phyloP scores from a whole-genome alignment of 306 rosid genomes.

The Vicia villosa region DNA sequence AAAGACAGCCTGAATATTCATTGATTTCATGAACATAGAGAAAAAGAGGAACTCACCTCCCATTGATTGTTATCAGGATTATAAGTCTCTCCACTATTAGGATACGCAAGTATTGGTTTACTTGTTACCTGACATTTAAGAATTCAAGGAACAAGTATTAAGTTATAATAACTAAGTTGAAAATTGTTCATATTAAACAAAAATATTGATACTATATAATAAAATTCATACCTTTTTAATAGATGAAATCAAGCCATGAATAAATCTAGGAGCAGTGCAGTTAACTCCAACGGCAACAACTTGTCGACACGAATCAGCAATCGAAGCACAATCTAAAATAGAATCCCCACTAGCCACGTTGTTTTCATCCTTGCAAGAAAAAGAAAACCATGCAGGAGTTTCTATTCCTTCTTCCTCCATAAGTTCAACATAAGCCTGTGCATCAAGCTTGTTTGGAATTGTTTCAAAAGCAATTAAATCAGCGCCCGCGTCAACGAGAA shows the following conservation, averaged over 20 bases:
- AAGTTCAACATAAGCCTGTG: constrained; percentile 84
- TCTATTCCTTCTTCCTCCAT: constrained; percentile 73
- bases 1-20: too few species aligned
- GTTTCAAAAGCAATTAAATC: constrained; percentile 91
- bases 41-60: constrained; percentile 60
- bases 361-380: constrained; percentile 73
- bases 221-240: constrained; percentile 55
- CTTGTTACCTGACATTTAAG: constrained; percentile 58
- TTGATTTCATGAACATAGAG: neutral
- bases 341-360: constrained; percentile 79
- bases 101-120: constrained; percentile 76
- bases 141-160: neutral
- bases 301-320: constrained; percentile 68
- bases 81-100: constrained; percentile 91
- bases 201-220: neutral
- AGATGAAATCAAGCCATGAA: constrained; percentile 66
- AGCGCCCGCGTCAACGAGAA: constrained; percentile 76
- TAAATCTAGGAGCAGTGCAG: constrained; percentile 85
- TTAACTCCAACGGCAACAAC: constrained; percentile 84
- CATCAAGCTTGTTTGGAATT: constrained; percentile 79
- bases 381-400: constrained; percentile 89
- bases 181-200: neutral
- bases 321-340: constrained; percentile 67
- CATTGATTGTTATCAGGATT: constrained; percentile 61
- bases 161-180: neutral